phyloP scores from a whole-genome alignment of 2,329 filamentous ascomycete species.

The Triangularia setosa region DNA sequence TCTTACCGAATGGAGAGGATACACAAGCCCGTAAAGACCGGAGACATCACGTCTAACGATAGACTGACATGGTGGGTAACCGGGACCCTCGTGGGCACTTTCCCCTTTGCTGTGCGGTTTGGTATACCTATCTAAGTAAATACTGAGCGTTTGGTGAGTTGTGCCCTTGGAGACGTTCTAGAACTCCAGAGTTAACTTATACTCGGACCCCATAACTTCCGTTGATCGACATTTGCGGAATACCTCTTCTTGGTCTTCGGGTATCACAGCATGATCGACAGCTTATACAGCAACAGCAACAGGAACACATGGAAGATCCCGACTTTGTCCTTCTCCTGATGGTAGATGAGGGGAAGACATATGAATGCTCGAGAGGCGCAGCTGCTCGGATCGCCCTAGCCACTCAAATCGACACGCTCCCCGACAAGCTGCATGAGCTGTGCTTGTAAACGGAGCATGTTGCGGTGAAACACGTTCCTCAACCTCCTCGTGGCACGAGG shows the following conservation, averaged over 20 bases:
- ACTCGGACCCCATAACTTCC: neutral
- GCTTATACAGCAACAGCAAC: neutral
- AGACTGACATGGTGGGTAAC: neutral
- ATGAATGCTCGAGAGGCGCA: neutral
- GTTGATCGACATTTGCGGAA: neutral
- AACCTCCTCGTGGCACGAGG: neutral
- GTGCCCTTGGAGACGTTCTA: neutral
- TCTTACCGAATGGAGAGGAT: neutral
- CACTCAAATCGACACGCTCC: slow-evolving; percentile 5
- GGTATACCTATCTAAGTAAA: neutral
- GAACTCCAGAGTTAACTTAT: neutral
- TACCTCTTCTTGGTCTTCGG: neutral
- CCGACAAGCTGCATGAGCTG: slow-evolving; percentile 5
- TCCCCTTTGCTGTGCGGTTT: no score
- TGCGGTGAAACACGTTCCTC: slow-evolving; percentile 1
- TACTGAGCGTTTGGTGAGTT: neutral
- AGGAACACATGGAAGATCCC: neutral
- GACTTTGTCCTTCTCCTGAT: slow-evolving; percentile 1
- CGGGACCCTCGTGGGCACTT: no score
- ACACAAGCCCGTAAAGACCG: neutral
- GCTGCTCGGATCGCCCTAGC: neutral
- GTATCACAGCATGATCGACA: neutral
- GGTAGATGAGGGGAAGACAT: neutral
- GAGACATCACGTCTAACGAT: neutral
- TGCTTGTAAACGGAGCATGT: neutral